Base-by-base conservation (phyloP, 148 eudicot genomes). In the Vaccinium darrowii region DNA sequence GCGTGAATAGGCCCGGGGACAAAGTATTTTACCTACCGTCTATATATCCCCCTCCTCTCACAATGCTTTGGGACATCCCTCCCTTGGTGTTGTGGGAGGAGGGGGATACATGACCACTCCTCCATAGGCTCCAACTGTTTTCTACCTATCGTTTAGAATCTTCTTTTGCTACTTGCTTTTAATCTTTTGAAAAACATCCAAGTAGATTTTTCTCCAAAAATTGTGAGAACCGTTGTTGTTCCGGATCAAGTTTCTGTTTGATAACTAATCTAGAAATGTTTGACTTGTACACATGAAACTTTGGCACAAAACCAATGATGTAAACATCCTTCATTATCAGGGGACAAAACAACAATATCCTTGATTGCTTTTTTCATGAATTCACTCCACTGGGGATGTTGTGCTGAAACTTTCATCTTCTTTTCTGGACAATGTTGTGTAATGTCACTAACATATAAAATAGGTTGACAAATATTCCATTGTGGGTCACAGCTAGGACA, bases 381-480 rank as follows among this genome's bases (percentile, higher is more conserved):
- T 72, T 72, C 76, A 36, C 11, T 72, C 43, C 76, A 36, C 76
- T 16, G 76, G 76, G 18, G 8, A 72, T 72, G 39, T 33, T 15
- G 2, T 30, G 76, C 47, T 16, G 18, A 72, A 30, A 30, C 39
- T 30, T 72, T 30, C 47, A 4, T 39, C 76, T 33, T 36, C 8
- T 16, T 36, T 39, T 15, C 7, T 74, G 25, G 67, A 33, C 74
- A 84, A 60, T 76, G 49, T 39, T 76, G 74, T 58, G 49, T 83
- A 53, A 51, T 49, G 63, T 76, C 56, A 49, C 67, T 8, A 11
- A 84, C 53, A 8, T 62, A 62, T 21, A 62, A 62, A 85, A 78
- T 87, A 80, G 85, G 89, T 73, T 79, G 94, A 92, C 95, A 90
- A 92, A 85, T 89, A 92, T 90, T 93, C 94, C 86, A 90, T 87